A percentile compares a stretch with the other conserved stretches of the same genome.
Conservation (phyloP, 441 rosid genomes). For the Heliophila coronopifolia region DNA sequence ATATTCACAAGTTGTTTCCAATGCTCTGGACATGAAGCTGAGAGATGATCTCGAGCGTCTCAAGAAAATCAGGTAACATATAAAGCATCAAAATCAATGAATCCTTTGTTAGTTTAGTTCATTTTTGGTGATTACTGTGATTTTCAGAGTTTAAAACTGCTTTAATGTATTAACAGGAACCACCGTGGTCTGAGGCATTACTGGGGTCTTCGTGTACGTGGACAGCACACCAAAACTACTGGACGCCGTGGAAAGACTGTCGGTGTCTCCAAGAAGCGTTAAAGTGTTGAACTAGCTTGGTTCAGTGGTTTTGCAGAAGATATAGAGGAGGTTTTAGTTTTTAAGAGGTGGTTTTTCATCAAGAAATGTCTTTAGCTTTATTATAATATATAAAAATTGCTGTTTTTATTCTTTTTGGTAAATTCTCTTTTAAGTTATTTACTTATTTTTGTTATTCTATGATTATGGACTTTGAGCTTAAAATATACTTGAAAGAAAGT, state of each 20-base stretch:
- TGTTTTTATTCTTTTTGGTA: background rate
- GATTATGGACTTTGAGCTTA: too few relatives aligned
- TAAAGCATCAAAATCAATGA: background rate
- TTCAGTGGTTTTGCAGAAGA: conserved; percentile 18
- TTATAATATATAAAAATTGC: background rate
- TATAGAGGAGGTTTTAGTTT: background rate
- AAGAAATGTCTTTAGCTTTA: background rate
- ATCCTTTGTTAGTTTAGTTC: background rate
- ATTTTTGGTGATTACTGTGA: background rate
- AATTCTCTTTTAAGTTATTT: too few relatives aligned
- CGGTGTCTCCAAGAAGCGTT: conserved; percentile 93
- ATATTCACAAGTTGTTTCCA: conserved; percentile 82
- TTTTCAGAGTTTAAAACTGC: background rate
- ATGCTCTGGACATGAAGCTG: conserved; percentile 82
- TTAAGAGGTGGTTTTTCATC: conserved; percentile 4
- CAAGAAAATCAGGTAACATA: conserved; percentile 73
- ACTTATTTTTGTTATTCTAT: too few relatives aligned
- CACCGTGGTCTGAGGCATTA: conserved; percentile 92
- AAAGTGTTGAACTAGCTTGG: conserved; percentile 14
- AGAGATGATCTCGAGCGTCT: conserved; percentile 85
- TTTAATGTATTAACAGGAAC: conserved; percentile 35
- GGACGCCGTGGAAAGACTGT: conserved; percentile 90
- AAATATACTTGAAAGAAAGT: too few relatives aligned
- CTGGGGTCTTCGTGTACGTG: conserved; percentile 90
- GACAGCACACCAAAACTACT: conserved; percentile 90